Conservation (phyloP, 371 early-diverging fungal genomes). For the Apophysomyces trapeziformis region DNA sequence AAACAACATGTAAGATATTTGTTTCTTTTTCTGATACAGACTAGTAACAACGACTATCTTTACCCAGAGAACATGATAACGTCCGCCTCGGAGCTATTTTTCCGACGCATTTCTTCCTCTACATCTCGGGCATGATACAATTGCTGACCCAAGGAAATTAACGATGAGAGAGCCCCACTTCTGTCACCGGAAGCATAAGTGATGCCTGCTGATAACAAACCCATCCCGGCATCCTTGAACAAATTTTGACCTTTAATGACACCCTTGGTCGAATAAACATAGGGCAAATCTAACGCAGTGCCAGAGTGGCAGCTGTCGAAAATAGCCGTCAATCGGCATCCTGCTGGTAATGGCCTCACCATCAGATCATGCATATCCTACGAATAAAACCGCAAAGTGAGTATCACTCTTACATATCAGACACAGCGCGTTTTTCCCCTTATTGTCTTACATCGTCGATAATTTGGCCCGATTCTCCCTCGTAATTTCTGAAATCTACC, state of each 20-base stretch:
- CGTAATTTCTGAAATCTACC: slow-evolving; percentile 69
- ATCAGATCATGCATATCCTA: slow-evolving; percentile 75
- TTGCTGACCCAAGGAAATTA: slow-evolving; percentile 55
- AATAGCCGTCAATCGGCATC: slow-evolving; percentile 82
- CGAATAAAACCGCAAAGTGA: background rate
- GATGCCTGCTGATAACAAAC: slow-evolving; percentile 55
- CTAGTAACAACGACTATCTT: background rate
- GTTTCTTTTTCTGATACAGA: too few relatives aligned
- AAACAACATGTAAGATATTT: too few relatives aligned
- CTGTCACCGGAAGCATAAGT: slow-evolving; percentile 54
- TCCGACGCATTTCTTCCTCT: slow-evolving; percentile 38
- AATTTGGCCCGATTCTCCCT: slow-evolving; percentile 73
- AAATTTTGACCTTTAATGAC: slow-evolving; percentile 57
- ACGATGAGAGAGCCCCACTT: slow-evolving; percentile 45
- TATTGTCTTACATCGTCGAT: slow-evolving; percentile 72
- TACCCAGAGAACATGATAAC: slow-evolving; percentile 88
- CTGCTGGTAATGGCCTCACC: slow-evolving; percentile 83
- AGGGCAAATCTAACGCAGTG: slow-evolving; percentile 87
- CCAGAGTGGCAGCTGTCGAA: slow-evolving; percentile 90
- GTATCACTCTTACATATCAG: background rate
- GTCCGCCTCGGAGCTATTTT: slow-evolving; percentile 67
- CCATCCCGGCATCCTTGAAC: slow-evolving; percentile 53
- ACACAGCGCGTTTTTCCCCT: background rate
- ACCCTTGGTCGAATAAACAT: slow-evolving; percentile 77
- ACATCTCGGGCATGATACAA: slow-evolving; percentile 44